Conservation (phyloP, 2,329 filamentous ascomycete species). For the Calonectria honghensis region DNA sequence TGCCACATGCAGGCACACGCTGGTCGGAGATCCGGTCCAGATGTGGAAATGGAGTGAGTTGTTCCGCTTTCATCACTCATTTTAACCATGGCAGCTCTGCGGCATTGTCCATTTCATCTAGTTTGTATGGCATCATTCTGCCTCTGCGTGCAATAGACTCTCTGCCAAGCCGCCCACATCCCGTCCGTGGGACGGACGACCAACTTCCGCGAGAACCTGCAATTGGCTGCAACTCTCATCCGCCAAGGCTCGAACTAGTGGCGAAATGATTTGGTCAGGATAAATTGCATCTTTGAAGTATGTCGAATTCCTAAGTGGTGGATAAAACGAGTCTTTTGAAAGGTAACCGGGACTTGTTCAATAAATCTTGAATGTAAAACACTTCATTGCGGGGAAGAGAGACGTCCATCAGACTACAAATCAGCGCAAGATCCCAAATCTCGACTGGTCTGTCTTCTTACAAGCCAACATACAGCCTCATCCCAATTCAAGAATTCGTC, state of each 20-base stretch:
- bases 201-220: background rate
- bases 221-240: background rate
- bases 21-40: background rate
- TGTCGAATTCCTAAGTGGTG: background rate
- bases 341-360: background rate
- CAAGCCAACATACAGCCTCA: background rate
- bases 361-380: background rate
- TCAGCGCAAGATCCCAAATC: background rate
- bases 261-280: background rate
- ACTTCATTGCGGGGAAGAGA: background rate
- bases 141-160: background rate
- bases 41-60: background rate
- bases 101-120: background rate
- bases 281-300: background rate
- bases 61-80: background rate
- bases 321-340: background rate
- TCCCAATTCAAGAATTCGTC: background rate
- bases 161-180: background rate
- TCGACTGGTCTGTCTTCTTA: background rate
- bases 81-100: background rate
- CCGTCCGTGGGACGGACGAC: background rate
- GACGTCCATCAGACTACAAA: background rate
- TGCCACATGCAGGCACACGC: background rate
- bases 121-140: background rate
- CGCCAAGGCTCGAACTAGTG: background rate